These are phyloP conservation scores for Martiniozyma asiatica DNA, from an alignment of 1,139 yeast genomes.

Conservation along the genomic window DNA sequence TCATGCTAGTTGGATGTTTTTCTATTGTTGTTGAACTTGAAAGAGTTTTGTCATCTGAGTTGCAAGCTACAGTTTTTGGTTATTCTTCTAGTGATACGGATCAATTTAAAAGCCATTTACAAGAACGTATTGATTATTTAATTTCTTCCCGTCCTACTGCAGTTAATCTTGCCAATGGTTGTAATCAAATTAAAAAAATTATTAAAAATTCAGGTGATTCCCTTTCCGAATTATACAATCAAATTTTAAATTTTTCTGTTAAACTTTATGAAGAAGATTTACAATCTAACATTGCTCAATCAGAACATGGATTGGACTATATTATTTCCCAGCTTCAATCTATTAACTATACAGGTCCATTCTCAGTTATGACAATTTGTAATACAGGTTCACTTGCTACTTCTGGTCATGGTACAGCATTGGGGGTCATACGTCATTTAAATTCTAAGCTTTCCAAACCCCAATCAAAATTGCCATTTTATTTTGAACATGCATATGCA, in stretches of 20 bases:
- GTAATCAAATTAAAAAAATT: conserved; percentile 41
- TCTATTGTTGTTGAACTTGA: conserved; percentile 65
- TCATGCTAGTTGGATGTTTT: conserved; percentile 87
- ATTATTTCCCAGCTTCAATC: conserved; percentile 34
- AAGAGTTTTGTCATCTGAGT: conserved; percentile 15
- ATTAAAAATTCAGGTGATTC: conserved; percentile 16
- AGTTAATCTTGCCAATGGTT: conserved; percentile 77
- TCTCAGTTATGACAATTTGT: conserved; percentile 77
- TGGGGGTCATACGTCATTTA: conserved; percentile 78
- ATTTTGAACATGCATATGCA: conserved; percentile 60
- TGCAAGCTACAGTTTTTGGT: conserved; percentile 8
- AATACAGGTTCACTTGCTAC: conserved; percentile 90
- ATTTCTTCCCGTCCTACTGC: conserved; percentile 89
- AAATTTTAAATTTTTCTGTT: conserved; percentile 41
- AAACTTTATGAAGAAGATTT: conserved; percentile 64
- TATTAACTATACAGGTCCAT: conserved; percentile 48
- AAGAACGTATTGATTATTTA: conserved; percentile 46
- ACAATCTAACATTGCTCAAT: conserved; percentile 63
- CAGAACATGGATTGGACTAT: conserved; percentile 70
- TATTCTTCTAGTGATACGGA: conserved; percentile 25
- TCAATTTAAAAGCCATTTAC: conserved; percentile 25
- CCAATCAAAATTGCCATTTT: conserved; percentile 22
- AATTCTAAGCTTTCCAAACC: conserved; percentile 22
- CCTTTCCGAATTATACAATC: conserved; percentile 25
- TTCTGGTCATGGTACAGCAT: conserved; percentile 94